These are phyloP conservation scores for Geotrichum carabidarum DNA, from an alignment of 1,139 yeast genomes.

Conservation along the genomic window DNA sequence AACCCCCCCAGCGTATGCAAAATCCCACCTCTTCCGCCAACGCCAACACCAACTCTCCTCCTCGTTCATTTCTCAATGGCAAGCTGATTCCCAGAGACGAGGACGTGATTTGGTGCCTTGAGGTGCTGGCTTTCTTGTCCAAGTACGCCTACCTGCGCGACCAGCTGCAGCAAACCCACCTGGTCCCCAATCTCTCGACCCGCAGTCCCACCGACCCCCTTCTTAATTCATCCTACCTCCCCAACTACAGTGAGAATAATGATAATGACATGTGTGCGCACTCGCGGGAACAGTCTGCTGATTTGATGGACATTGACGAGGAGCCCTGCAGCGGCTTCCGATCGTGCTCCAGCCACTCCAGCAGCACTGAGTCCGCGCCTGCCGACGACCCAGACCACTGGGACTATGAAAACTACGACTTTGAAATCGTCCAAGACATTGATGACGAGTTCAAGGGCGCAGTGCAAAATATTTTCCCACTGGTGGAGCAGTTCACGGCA, in stretches of 20 bases:
- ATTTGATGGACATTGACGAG: slow-evolving; percentile 26
- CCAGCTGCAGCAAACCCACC: slow-evolving; percentile 64
- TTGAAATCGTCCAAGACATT: slow-evolving; percentile 43
- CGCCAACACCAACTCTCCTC: slow-evolving; percentile 17
- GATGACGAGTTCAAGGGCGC: slow-evolving; percentile 44
- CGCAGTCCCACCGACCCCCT: slow-evolving; percentile 29
- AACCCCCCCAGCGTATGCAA: slow-evolving; percentile 13
- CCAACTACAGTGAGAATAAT: slow-evolving; percentile 5
- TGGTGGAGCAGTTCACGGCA: slow-evolving; percentile 87
- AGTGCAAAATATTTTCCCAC: slow-evolving; percentile 70
- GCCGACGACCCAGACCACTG: slow-evolving; percentile 30
- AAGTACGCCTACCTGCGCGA: slow-evolving; percentile 80
- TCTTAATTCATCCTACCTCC: slow-evolving; percentile 19
- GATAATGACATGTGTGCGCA: neutral
- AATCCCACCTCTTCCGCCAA: slow-evolving; percentile 12
- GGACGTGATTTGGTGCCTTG: slow-evolving; percentile 90
- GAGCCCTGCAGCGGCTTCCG: slow-evolving; percentile 17
- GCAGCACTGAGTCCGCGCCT: neutral
- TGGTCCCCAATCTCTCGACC: slow-evolving; percentile 43
- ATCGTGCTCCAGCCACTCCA: neutral
- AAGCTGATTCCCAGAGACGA: slow-evolving; percentile 82
- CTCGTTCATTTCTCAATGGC: slow-evolving; percentile 64
- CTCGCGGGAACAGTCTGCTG: slow-evolving; percentile 13
- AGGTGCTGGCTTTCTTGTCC: slow-evolving; percentile 84
- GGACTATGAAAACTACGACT: slow-evolving; percentile 58